These are phyloP conservation scores for Rutstroemia sp. DNA, from an alignment of 2,329 filamentous ascomycete species.

Conservation along the genomic window DNA sequence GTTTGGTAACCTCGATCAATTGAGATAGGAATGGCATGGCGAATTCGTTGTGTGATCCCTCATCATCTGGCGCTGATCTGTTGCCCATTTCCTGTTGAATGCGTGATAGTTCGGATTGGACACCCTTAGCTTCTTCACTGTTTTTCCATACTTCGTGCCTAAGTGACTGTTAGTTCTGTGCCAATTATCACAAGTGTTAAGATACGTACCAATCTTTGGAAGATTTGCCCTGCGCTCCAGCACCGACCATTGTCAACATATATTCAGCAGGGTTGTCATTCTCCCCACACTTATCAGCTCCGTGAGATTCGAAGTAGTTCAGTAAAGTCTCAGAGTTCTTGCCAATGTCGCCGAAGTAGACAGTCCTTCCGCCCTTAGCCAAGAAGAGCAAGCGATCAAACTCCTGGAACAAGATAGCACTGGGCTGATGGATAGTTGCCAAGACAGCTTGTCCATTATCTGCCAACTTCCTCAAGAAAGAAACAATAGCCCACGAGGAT, in stretches of 20 bases:
- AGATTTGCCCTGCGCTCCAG: conserved; percentile 51
- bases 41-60: conserved; percentile 53
- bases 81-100: conserved; percentile 25
- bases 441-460: conserved; percentile 86
- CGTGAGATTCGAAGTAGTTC: conserved; percentile 68
- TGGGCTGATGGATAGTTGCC: conserved; percentile 93
- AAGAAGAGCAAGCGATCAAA: conserved; percentile 78
- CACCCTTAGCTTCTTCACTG: conserved; percentile 26
- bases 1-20: conserved; percentile 53
- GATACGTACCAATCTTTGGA: conserved; percentile 47
- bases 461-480: conserved; percentile 82
- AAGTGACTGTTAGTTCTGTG: neutral
- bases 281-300: conserved; percentile 56
- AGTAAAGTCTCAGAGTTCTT: conserved; percentile 26
- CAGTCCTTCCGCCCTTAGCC: conserved; percentile 66
- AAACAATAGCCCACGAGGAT: conserved; percentile 87
- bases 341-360: conserved; percentile 79
- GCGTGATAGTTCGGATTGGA: conserved; percentile 29
- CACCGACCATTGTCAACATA: conserved; percentile 42
- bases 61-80: conserved; percentile 51
- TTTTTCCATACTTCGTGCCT: conserved; percentile 34
- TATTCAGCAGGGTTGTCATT: conserved; percentile 74
- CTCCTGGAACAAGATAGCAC: conserved; percentile 85
- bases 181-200: accelerated
- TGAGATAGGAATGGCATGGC: conserved; percentile 67